Evolutionary conservation across 257 asterid genomes (phyloP), one percentile per base, ranked within the genome.

Genomic region (Nicotiana otophora): DNA sequence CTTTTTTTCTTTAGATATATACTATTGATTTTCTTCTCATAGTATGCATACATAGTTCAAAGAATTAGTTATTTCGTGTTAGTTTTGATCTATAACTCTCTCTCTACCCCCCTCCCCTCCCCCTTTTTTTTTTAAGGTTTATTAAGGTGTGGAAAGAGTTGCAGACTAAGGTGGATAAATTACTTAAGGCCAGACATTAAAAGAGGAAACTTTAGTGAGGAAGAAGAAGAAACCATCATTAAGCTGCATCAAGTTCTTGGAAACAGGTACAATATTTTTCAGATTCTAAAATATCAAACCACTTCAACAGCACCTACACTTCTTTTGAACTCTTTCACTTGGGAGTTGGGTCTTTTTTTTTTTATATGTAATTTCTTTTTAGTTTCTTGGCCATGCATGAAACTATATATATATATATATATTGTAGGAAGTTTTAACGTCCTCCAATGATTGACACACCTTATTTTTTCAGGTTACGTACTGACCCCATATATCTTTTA

Each of bases 131-230:
- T 19, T 72, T 9, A 36, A 86, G 89, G 89, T 82, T 67, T 84
- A 1, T 77, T 68, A 30, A 84, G 89, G 61, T 86, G 89, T 69
- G 89, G 89, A 30, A 86, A 86, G 78, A 86, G 89, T 63, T 86
- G 89, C 82, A 84, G 89, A 79, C 82, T 86, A 31, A 82, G 87
- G 5, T 86, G 89, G 87, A 86, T 81, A 70, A 86, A 86, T 42
- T 86, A 86, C 62, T 68, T 86, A 42, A 67, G 89, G 54, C 89
- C 89, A 12, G 89, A 86, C 12, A 86, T 86, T 9, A 86, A 86
- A 68, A 72, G 89, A 54, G 89, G 89, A 69, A 86, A 86, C 17
- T 84, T 86, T 78, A 77, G 68, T 78, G 54, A 57, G 39, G 85
- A 86, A 78, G 89, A 86, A 82, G 87, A 86, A 82, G 78, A 86